These are phyloP conservation scores for Perkinsus marinus DNA, from an alignment of 169 alveolate genomes.

Conservation along the genomic window DNA sequence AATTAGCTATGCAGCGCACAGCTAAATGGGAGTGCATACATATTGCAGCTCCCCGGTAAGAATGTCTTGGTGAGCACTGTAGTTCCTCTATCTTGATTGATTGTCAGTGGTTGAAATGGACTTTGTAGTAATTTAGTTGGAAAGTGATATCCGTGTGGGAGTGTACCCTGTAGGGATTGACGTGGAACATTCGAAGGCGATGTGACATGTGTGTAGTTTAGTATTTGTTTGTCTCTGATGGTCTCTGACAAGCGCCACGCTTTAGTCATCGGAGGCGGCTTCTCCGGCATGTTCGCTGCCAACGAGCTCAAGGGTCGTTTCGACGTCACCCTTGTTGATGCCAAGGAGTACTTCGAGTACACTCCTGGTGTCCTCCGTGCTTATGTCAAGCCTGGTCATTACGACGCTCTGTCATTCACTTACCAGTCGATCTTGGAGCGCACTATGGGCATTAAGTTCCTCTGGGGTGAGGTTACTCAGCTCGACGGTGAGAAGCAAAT, in stretches of 20 bases:
- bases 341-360: slow-evolving; percentile 15
- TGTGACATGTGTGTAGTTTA: not conserved
- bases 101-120: no score
- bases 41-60: not conserved
- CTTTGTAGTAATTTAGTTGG: not conserved
- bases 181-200: no score
- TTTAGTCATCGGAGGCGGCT: slow-evolving; percentile 11
- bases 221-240: not conserved
- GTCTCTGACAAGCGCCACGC: not conserved
- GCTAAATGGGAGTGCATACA: not conserved
- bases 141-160: no score
- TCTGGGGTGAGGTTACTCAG: slow-evolving; percentile 25
- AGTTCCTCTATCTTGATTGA: no score
- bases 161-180: no score
- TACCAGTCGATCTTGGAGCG: slow-evolving; percentile 22
- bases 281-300: slow-evolving; percentile 16
- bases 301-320: slow-evolving; percentile 13
- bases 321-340: slow-evolving; percentile 13
- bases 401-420: slow-evolving; percentile 20
- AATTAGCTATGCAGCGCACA: not conserved
- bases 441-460: slow-evolving; percentile 21
- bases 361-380: slow-evolving; percentile 23
- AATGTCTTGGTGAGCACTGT: no score
- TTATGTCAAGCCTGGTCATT: slow-evolving; percentile 24
- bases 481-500: not conserved